phyloP scores from a whole-genome alignment of 805 yeast genomes.

The Torulaspora indica region DNA sequence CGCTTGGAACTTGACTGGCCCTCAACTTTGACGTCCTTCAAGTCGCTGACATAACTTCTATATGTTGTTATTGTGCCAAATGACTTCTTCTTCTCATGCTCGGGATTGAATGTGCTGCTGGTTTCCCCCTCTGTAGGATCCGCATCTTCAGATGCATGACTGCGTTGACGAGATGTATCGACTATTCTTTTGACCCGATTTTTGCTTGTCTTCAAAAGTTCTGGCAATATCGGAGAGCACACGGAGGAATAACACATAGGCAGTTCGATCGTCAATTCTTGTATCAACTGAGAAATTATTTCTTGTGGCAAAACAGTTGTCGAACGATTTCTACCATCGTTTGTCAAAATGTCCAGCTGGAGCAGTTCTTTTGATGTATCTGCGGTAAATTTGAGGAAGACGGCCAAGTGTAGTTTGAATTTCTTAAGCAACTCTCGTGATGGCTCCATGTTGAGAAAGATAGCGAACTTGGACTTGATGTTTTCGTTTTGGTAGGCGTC shows the following conservation, averaged over 20 bases:
- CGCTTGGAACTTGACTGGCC: neutral
- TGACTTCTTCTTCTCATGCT: constrained; percentile 23
- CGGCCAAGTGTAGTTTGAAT: constrained; percentile 42
- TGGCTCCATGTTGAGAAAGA: constrained; percentile 58
- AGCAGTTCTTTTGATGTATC: constrained; percentile 25
- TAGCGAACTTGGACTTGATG: constrained; percentile 56
- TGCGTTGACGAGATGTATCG: neutral
- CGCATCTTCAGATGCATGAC: neutral
- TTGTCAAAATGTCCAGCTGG: constrained; percentile 16
- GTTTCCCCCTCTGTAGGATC: neutral
- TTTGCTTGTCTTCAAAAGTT: constrained; percentile 23
- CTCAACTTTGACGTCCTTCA: constrained; percentile 12
- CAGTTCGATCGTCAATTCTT: constrained; percentile 14
- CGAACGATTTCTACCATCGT: constrained; percentile 10
- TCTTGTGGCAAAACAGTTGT: constrained; percentile 14
- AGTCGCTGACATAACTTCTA: constrained; percentile 30
- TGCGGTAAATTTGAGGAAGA: constrained; percentile 43
- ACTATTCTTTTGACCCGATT: constrained; percentile 18
- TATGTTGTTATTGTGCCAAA: constrained; percentile 34
- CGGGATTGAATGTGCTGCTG: constrained; percentile 2
- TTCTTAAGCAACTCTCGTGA: constrained; percentile 37
- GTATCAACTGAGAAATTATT: constrained; percentile 11
- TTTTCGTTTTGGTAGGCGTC: constrained; percentile 49
- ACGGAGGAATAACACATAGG: constrained; percentile 27
- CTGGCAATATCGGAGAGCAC: constrained; percentile 20